Evolutionary conservation across 2,329 filamentous ascomycete genomes (phyloP).

Genomic region (Madurella mycetomatis): DNA sequence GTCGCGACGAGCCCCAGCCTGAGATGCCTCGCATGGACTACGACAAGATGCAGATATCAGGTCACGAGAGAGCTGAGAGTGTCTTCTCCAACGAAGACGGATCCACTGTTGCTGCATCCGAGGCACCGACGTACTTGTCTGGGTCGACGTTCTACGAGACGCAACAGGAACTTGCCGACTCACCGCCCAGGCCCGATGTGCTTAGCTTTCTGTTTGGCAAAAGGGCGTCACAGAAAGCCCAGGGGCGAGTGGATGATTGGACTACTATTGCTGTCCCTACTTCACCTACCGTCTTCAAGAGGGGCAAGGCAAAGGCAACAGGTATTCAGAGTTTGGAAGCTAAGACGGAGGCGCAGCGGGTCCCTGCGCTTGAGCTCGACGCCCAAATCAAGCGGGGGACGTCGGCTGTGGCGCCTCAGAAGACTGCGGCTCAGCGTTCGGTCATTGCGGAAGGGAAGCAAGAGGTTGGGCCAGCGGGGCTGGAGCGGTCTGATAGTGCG

Average conservation of each 20-base stretch:
- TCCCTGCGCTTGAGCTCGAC: background rate
- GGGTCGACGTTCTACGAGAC: slow-evolving; percentile 22
- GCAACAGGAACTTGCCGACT: slow-evolving; percentile 13
- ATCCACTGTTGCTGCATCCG: slow-evolving; percentile 23
- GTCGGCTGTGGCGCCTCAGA: background rate
- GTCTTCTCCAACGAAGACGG: slow-evolving; percentile 22
- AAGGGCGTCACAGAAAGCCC: slow-evolving; percentile 1
- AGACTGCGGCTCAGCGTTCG: background rate
- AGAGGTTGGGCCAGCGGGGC: background rate
- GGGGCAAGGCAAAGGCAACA: slow-evolving; percentile 26
- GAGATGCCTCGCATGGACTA: slow-evolving; percentile 7
- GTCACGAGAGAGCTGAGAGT: slow-evolving; percentile 16
- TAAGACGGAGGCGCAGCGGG: background rate
- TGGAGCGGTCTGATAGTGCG: background rate
- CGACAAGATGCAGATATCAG: slow-evolving; percentile 3
- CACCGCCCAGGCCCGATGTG: slow-evolving; percentile 12
- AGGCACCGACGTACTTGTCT: slow-evolving; percentile 22
- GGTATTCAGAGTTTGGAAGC: background rate
- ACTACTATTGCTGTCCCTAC: background rate
- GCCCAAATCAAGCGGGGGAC: background rate
- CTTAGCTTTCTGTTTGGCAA: slow-evolving; percentile 12
- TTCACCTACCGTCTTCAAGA: slow-evolving; percentile 11
- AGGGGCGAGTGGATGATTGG: slow-evolving; percentile 4
- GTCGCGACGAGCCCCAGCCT: slow-evolving; percentile 7
- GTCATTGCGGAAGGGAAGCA: background rate